A percentile compares a stretch with the other conserved stretches of the same genome.
These are phyloP conservation scores for Sclerotinia minor DNA, from an alignment of 2,329 filamentous ascomycete species.

Conservation along the genomic window DNA sequence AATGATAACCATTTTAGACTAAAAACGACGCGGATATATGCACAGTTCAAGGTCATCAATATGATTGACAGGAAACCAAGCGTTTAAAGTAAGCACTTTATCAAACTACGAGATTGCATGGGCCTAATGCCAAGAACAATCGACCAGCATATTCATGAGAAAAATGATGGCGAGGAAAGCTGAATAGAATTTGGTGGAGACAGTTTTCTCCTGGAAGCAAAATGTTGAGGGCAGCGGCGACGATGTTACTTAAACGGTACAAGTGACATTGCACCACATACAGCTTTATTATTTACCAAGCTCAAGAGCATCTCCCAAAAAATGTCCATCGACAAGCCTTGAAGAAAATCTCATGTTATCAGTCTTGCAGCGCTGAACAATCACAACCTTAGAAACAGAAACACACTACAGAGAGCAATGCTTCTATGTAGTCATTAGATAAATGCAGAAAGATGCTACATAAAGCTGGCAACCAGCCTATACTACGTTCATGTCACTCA, in stretches of 20 bases:
- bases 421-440: not conserved
- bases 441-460: not conserved
- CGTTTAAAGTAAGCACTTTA: not conserved
- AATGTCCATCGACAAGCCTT: not conserved
- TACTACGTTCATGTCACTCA: not conserved
- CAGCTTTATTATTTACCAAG: not conserved
- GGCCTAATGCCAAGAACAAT: not conserved
- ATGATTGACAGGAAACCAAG: not conserved
- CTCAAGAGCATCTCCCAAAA: not conserved
- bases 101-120: not conserved
- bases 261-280: not conserved
- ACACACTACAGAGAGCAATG: not conserved
- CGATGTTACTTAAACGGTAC: not conserved
- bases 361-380: not conserved
- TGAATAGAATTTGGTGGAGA: not conserved
- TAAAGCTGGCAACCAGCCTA: not conserved
- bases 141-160: not conserved
- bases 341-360: not conserved
- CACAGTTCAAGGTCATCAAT: not conserved
- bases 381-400: not conserved
- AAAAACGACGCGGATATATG: slow-evolving; percentile 3
- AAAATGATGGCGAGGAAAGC: not conserved
- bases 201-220: not conserved
- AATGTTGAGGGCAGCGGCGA: not conserved
- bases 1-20: not conserved